Base-by-base conservation (phyloP, 2,329 filamentous ascomycete species). In the Cladosporium sp. region DNA sequence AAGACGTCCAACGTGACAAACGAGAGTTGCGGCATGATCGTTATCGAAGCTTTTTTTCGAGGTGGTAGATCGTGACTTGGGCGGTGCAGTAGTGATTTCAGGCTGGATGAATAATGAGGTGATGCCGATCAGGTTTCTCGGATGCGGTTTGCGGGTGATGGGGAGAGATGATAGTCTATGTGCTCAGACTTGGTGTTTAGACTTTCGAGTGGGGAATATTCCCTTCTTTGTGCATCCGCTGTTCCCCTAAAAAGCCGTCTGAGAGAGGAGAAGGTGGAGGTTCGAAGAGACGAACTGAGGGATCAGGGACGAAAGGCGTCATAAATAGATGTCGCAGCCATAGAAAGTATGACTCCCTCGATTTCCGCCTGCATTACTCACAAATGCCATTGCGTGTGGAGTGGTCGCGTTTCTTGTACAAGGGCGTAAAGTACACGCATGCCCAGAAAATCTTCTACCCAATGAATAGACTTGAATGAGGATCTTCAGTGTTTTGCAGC, bases 1-100 rank as follows among this genome's bases (percentile, higher is more conserved):
- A 85, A 85, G 64, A 85, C 83, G 67, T 81, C 76, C 35, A 82
- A 68, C 8, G 79, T 82, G 23, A 72, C 70, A 65, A 75, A 76
- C 11, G 50, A 23, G 44, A 74, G 65, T 58, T 50, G 33, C 44
- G 66, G 64, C 67, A 68, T 69, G 49, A 28, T 73, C 28, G 49
- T 18, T 50, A 18, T 12, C 49, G 14, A 56, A 35, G 23, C 23
- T 26, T 26, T 26, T 26, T 26, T 26, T 35, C 33, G 31, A 33
- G 18, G 52, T 26, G 23, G 23, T 26, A 26, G 35, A 16, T 16
- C 35, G 35, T 40, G 35, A 40, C 16, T 40, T 40, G 16, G 5
- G 35, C 11, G 35, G 18, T 40, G 23, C 23, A 26, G 23, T 44
- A n/a, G 16, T 44, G 37, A 7, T 44, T 40, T 44, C 18, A 44